Evolutionary conservation across 306 rosid genomes (phyloP), one percentile per base, ranked within the genome.

Genomic region (Castanospermum australe): DNA sequence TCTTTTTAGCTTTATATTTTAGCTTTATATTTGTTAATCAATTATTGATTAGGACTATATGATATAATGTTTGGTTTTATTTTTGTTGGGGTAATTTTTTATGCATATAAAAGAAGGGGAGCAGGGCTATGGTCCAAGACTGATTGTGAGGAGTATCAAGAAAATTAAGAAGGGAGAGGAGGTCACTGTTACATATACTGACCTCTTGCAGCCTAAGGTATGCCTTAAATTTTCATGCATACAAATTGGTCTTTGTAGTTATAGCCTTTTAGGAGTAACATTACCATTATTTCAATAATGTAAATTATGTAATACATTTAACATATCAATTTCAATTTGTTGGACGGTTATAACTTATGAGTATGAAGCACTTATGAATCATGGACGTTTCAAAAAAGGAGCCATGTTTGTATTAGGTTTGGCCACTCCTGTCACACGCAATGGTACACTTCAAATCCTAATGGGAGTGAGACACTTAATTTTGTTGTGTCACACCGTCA

Each of bases 181-280:
- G 72, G 90, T 92, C 10, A 92, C 97, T 67, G 84, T 94, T 15
- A 79, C 97, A 21, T 92, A 94, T 72, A 89, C 92, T 4, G 97
- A 94, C 75, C 84, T 92, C 73, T 79, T 92, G 86, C 97, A 87
- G 79, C 84, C 97, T 50, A 92, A 88, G 91, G 97, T 93, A 75
- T 84, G 85, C 42, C 33, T 59, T 67, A 30, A 45, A 17, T 73
- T 59, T 30, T 39, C 55, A 51, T 32, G 20, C 35, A n/a, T 71
- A 9, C n/a, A 8, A 22, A 22, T 44, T 78, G 13, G 41, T 15
- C 5, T 20, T 10, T 41, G 42, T 4, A 72, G 50, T 61, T 50
- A 36, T 38, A 15, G 59, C 4, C 64, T 21, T 30, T n/a, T n/a
- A n/a, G n/a, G 30, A 22, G 8, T 22, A 33, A 38, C 52, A 44